Base-by-base conservation (phyloP, 1,284 basidiomycete genomes). In the Sporisorium exsertum region DNA sequence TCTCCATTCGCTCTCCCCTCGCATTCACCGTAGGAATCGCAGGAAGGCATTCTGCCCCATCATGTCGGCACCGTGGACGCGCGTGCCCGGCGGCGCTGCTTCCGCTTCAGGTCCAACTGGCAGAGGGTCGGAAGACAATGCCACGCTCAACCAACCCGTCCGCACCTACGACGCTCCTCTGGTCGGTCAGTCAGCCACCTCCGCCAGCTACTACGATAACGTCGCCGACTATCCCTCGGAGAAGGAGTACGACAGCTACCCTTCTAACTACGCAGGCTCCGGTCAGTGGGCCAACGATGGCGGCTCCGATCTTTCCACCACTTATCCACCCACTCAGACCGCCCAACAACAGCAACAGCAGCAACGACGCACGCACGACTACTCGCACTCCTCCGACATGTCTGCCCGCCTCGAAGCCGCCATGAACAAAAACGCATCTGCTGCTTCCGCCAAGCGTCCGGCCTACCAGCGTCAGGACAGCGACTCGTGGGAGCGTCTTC, bases 401-500 rank as follows among this genome's bases (percentile, higher is more conserved):
- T 64, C 68, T 9, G 42, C 13, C 2, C 63, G 60, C 10, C 50
- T 71, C 46, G 37, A 64, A 20, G 33, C 52, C 8, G 57, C 40
- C n/a, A 43, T 56, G 10, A 33, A 58, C 42, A 67, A 67, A n/a
- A 53, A 27, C 13, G 54, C 60, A 12, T 27, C 45, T 20, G 46
- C 58, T n/a, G 10, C 69, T 13, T 29, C 50, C 33, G 42, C 45
- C 33, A 63, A 64, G 37, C 61, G 69, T 22, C 73, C 73, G 6
- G 55, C 37, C 45, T 62, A 50, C 37, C 53, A 59, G 45, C 61
- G 73, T 9, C 64, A 77, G 49, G 73, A 77, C 52, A 77, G 73
- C 53, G 73, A 77, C 58, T 77, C 73, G 2, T 77, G 73, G 73
- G 73, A 72, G 45, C 64, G 73, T 20, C 58, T 77, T 9, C 69